Conservation (phyloP, 331 rosid genomes). For the Malus hybrid region DNA sequence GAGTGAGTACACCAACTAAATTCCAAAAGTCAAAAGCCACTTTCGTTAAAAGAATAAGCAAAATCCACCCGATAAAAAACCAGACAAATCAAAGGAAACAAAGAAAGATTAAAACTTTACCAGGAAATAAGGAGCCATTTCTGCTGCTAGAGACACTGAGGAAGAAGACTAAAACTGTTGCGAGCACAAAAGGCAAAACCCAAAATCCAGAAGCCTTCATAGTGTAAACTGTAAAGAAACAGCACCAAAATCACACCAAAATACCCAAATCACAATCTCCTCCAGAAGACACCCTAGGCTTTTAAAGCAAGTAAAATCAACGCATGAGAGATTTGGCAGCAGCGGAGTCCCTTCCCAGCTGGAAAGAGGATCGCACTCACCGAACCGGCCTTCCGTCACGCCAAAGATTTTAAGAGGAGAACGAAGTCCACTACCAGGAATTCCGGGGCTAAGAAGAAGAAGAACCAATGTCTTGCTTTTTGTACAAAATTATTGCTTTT, state of each 20-base stretch:
- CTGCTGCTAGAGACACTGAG: conserved; percentile 22
- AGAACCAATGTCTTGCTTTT: conserved; percentile 6
- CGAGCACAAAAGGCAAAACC: conserved; percentile 34
- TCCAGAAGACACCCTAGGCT: no score
- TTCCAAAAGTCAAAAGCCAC: background rate
- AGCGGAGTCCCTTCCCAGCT: no score
- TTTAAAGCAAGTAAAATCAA: no score
- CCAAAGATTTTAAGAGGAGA: conserved; percentile 4
- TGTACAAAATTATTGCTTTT: background rate
- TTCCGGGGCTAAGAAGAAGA: conserved; percentile 2
- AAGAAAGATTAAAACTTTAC: conserved; percentile 11
- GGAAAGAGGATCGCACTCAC: background rate
- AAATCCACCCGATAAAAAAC: background rate
- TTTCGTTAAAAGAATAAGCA: background rate
- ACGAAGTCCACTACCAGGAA: conserved; percentile 11
- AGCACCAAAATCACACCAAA: no score
- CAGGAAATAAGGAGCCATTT: conserved; percentile 21
- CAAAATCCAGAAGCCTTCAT: conserved; percentile 48
- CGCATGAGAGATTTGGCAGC: no score
- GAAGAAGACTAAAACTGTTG: conserved; percentile 19
- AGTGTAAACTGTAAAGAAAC: no score
- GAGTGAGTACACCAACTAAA: background rate
- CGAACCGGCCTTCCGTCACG: background rate
- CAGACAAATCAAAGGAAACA: no score
- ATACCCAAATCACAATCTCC: no score